Conservation (phyloP, 805 yeast genomes). For the Sugiyamaella marilandica region DNA sequence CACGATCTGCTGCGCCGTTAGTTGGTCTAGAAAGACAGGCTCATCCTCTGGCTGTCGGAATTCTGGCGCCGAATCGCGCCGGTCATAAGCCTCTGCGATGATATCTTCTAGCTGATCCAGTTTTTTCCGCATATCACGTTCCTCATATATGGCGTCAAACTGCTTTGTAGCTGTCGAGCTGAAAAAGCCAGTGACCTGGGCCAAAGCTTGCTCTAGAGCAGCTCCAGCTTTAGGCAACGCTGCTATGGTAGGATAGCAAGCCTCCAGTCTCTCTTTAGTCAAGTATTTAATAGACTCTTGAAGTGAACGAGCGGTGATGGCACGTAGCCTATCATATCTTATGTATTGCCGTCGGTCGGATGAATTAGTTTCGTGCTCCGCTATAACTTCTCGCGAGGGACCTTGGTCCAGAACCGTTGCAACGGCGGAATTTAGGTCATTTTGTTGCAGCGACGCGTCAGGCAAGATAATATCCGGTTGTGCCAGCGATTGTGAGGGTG, state of each 20-base stretch:
- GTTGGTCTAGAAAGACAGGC: conserved; percentile 25
- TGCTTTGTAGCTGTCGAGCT: conserved; percentile 42
- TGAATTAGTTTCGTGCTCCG: too few relatives aligned
- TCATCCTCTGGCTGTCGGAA: conserved; percentile 4
- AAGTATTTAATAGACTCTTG: conserved; percentile 50
- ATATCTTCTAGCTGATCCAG: conserved; percentile 38
- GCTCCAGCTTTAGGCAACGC: conserved; percentile 42
- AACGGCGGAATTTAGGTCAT: too few relatives aligned
- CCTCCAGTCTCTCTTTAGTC: conserved; percentile 45
- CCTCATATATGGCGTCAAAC: conserved; percentile 50
- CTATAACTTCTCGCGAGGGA: too few relatives aligned
- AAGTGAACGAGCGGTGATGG: conserved; percentile 50
- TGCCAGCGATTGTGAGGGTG: too few relatives aligned
- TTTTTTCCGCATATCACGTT: conserved; percentile 37
- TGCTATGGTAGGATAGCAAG: conserved; percentile 54
- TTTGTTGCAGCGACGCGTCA: too few relatives aligned
- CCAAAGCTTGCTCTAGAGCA: conserved; percentile 44
- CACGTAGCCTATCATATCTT: conserved; percentile 46
- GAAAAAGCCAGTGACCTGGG: conserved; percentile 52
- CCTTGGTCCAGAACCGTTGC: too few relatives aligned
- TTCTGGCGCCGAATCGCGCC: neutral
- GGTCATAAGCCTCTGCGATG: conserved; percentile 31
- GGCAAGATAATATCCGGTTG: too few relatives aligned
- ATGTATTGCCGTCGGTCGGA: conserved; percentile 25
- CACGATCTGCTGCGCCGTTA: conserved; percentile 30